A percentile compares a stretch with the other conserved stretches of the same genome.
phyloP scores from a whole-genome alignment of 1,284 basidiomycete genomes.

The Trametes pubescens region DNA sequence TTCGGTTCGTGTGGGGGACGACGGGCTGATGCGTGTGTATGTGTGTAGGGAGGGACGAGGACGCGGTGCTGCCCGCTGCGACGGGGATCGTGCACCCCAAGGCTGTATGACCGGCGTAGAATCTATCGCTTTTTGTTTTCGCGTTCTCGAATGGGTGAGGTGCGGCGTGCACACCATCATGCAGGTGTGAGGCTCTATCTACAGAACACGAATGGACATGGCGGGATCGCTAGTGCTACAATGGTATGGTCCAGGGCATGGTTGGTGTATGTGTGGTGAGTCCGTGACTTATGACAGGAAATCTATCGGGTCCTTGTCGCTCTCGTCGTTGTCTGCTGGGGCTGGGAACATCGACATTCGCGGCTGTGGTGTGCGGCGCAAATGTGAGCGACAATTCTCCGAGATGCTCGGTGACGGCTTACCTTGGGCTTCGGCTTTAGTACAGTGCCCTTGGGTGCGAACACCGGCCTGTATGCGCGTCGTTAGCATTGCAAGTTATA shows the following conservation, averaged over 20 bases:
- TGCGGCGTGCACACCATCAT: neutral
- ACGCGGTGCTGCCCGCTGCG: slow-evolving; percentile 60
- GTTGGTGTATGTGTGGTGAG: neutral
- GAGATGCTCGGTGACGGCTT: neutral
- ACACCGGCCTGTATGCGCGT: slow-evolving; percentile 5
- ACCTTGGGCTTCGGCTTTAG: slow-evolving; percentile 36
- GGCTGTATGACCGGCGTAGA: slow-evolving; percentile 19
- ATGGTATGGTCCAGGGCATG: neutral
- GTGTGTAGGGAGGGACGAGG: slow-evolving; percentile 59
- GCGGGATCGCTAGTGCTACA: slow-evolving; percentile 11
- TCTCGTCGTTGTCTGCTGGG: slow-evolving; percentile 28
- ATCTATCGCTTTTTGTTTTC: slow-evolving; percentile 5
- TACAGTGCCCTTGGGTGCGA: slow-evolving; percentile 25
- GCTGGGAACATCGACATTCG: slow-evolving; percentile 35
- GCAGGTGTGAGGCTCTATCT: slow-evolving; percentile 47
- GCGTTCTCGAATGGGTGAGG: no score
- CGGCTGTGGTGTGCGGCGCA: slow-evolving; percentile 21
- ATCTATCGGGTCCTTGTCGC: slow-evolving; percentile 37
- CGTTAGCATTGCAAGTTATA: neutral
- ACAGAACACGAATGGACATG: neutral
- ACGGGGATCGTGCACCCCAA: slow-evolving; percentile 45
- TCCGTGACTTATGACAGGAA: slow-evolving; percentile 28
- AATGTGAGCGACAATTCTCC: neutral
- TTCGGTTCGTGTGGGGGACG: slow-evolving; percentile 1
- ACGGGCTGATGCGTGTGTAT: slow-evolving; percentile 10